Evolutionary conservation across 2,329 filamentous ascomycete genomes (phyloP).

Genomic region (Aspergillus sp.): DNA sequence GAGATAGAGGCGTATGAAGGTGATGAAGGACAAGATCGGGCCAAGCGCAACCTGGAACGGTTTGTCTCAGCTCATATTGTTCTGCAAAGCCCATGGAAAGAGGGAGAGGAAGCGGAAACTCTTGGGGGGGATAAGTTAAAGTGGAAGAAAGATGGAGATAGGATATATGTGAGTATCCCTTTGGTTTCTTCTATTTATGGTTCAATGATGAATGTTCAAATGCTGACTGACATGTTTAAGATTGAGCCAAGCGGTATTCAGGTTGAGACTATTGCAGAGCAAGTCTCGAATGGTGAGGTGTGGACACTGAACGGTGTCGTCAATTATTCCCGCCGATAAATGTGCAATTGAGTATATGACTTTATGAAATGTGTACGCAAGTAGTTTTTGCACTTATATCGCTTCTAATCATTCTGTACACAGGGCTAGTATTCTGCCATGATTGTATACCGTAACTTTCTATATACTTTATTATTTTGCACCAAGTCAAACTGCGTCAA

Average conservation of each 20-base stretch:
- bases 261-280: conserved; percentile 70
- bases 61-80: conserved; percentile 90
- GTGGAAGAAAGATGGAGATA: conserved; percentile 72
- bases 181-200: neutral
- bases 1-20: conserved; percentile 71
- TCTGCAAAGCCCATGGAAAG: conserved; percentile 70
- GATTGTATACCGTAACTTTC: neutral
- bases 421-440: neutral
- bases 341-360: neutral
- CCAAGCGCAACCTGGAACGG: conserved; percentile 69
- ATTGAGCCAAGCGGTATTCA: conserved; percentile 74
- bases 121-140: conserved; percentile 70
- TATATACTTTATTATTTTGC: neutral
- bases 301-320: conserved; percentile 70
- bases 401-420: neutral
- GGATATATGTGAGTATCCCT: conserved; percentile 58
- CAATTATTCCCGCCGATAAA: conserved; percentile 43
- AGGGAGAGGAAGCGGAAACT: conserved; percentile 65
- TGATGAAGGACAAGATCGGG: conserved; percentile 70
- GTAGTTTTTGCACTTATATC: neutral
- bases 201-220: neutral
- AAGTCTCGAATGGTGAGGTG: conserved; percentile 84
- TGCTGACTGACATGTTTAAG: conserved; percentile 21
- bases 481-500: neutral
- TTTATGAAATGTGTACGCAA: neutral